These are phyloP conservation scores for Suillus fuscotomentosus DNA, from an alignment of 768 basidiomycete species.

Conservation along the genomic window DNA sequence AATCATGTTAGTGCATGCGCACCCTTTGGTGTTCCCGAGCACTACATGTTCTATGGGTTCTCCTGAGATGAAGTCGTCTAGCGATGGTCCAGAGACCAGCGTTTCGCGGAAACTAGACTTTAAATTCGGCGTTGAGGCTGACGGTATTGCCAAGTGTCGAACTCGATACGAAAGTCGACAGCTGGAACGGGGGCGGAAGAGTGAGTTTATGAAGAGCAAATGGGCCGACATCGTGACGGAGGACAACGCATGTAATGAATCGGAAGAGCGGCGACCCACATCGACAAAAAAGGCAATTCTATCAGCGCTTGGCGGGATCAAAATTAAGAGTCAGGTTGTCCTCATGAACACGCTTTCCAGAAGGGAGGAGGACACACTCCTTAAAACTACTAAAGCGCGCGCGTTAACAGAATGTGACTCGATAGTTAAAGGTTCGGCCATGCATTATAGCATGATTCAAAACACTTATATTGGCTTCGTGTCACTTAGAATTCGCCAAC, in stretches of 20 bases:
- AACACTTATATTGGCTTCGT: neutral
- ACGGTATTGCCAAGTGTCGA: constrained; percentile 49
- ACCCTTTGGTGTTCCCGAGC: constrained; percentile 72
- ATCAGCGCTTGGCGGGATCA: neutral
- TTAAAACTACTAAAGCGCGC: constrained; percentile 77
- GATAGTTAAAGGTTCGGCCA: constrained; percentile 61
- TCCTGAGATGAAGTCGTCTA: constrained; percentile 81
- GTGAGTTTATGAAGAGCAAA: constrained; percentile 10
- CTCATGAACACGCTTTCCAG: constrained; percentile 82
- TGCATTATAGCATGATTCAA: neutral
- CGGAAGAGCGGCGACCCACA: neutral
- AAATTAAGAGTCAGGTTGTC: neutral
- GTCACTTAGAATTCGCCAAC: constrained; percentile 71
- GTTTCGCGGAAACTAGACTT: constrained; percentile 48
- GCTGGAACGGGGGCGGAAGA: constrained; percentile 11
- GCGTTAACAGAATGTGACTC: constrained; percentile 79
- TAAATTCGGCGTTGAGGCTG: constrained; percentile 22
- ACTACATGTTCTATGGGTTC: constrained; percentile 56
- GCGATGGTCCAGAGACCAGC: constrained; percentile 64
- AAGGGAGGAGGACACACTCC: constrained; percentile 82
- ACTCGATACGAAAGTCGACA: constrained; percentile 19
- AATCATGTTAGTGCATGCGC: constrained; percentile 19
- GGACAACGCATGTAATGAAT: neutral
- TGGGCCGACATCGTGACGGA: constrained; percentile 12
- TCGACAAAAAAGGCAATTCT: neutral